Evolutionary conservation across 805 yeast species (phyloP), one percentile per base, ranked within the genome.

Genomic region (Pichia thaimueangensis): DNA sequence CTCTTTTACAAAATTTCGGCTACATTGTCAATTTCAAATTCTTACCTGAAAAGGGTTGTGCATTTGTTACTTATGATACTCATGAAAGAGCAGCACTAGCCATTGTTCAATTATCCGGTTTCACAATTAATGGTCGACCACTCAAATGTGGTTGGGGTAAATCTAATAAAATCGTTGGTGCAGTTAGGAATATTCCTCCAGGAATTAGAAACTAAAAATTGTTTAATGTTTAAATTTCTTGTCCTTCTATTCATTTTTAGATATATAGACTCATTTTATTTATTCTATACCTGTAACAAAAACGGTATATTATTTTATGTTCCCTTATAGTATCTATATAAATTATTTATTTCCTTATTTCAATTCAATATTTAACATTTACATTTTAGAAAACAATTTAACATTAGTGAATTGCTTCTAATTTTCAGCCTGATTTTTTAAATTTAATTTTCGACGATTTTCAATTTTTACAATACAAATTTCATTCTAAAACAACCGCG

Each of bases 61-160:
- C 95, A 10, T 88, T 87, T 67, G 91, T 85, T 48, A 82, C 82
- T 62, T 86, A 80, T 58, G 95, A 84, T 55, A 72, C 86, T 33
- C 96, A 87, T 61, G 95, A 87, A 55, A 71, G 86, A 47, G 96
- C 96, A 5, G 94, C 95, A 2, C 68, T 85, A 55, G 94, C 95
- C 37, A 86, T 87, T 55, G 82, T 82, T 25, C 91, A 84, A 55
- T 68, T 88, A 49, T 68, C 73, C 16, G 93, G 95, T 1, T 74
- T 79, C 52, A 71, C 71, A 39, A 64, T 86, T 52, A 80, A 82
- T 56, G 95, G 95, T 19, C 73, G 95, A 57, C 80, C 83, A 19
- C 63, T 86, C 58, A 82, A 80, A 58, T 78, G 87, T 52, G 89
- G 94, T 27, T 88, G 96, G 96, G 96, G 95, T 41, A 84, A 80